These are phyloP conservation scores for Zostera marina DNA, from an alignment of 116 monocot species.

Conservation along the genomic window DNA sequence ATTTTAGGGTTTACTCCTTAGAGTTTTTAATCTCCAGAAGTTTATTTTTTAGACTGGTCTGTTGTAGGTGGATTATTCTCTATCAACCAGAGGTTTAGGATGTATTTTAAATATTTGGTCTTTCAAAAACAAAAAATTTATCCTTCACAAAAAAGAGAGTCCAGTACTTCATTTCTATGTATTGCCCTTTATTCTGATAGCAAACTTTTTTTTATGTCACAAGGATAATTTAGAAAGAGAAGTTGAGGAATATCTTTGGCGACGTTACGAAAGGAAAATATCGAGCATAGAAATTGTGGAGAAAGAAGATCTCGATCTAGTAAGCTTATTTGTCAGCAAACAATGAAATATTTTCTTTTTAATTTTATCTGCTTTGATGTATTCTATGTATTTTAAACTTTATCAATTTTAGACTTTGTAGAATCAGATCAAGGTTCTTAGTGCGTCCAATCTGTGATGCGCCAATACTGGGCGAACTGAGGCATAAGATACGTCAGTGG, in stretches of 20 bases:
- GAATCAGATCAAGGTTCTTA: not conserved
- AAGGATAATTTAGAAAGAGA: slow-evolving; percentile 71
- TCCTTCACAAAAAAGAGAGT: no score
- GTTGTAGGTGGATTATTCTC: no score
- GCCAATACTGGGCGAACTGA: no score
- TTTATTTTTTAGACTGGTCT: no score
- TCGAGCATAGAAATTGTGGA: slow-evolving; percentile 58
- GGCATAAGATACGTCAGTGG: no score
- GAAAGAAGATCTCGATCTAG: slow-evolving; percentile 90
- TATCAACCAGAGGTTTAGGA: no score
- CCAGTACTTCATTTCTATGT: no score
- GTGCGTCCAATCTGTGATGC: no score
- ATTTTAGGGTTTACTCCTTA: no score
- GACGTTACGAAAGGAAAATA: slow-evolving; percentile 70
- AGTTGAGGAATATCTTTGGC: slow-evolving; percentile 76
- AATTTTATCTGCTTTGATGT: not conserved
- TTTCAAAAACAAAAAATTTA: no score
- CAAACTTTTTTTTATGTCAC: not conserved
- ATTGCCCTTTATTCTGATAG: not conserved
- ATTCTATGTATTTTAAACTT: not conserved
- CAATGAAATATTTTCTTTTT: not conserved
- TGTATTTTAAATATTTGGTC: no score
- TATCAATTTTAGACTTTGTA: not conserved
- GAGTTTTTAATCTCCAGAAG: no score
- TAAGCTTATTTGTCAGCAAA: slow-evolving; percentile 14